Evolutionary conservation across 2,329 filamentous ascomycete genomes (phyloP).

Genomic region (Aspergillus pseudonomiae): DNA sequence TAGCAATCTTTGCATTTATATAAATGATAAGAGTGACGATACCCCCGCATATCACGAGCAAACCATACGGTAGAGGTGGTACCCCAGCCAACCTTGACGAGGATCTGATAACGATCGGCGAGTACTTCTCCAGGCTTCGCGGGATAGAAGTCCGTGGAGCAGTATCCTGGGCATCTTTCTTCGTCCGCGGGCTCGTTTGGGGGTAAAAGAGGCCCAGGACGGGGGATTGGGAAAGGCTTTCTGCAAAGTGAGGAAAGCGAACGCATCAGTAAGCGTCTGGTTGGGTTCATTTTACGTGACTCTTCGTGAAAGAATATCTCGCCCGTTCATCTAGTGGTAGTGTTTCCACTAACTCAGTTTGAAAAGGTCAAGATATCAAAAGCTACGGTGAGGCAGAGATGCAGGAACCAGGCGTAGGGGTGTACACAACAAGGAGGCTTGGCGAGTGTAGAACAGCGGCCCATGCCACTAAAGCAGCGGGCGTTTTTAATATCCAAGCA

Average conservation of each 20-base stretch:
- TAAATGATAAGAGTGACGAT: neutral
- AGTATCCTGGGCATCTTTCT: conserved; percentile 31
- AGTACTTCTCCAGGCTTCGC: conserved; percentile 36
- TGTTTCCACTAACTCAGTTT: neutral
- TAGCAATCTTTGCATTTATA: neutral
- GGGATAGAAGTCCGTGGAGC: conserved; percentile 34
- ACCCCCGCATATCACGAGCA: conserved; percentile 35
- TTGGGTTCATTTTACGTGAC: neutral
- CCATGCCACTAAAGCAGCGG: neutral
- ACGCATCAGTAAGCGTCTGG: neutral
- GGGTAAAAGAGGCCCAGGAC: conserved; percentile 26
- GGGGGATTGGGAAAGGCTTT: conserved; percentile 29
- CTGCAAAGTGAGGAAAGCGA: conserved; percentile 39
- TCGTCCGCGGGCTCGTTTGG: conserved; percentile 30
- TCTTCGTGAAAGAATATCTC: neutral
- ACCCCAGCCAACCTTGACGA: conserved; percentile 37
- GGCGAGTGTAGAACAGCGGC: neutral
- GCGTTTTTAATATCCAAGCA: too few species aligned
- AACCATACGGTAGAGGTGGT: conserved; percentile 36
- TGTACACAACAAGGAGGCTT: neutral
- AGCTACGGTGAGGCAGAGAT: too few species aligned
- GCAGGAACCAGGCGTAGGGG: too few species aligned
- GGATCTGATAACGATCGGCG: conserved; percentile 28
- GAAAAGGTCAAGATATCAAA: neutral
- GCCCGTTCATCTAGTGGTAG: too few species aligned